Conservation (phyloP, 495 filamentous ascomycete species). For the Geopyxis carbonaria region DNA sequence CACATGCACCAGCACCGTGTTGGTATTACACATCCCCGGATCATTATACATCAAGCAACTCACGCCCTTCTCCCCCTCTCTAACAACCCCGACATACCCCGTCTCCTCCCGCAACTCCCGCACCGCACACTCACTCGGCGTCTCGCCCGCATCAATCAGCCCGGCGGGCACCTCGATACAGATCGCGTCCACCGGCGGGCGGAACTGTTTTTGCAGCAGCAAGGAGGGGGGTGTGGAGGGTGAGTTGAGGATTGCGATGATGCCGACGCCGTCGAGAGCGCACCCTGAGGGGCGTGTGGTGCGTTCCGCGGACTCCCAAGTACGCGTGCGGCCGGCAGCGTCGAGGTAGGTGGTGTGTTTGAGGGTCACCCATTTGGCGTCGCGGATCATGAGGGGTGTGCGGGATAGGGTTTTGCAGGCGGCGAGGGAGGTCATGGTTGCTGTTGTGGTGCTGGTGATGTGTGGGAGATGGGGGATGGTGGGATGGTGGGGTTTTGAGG, state of each 20-base stretch:
- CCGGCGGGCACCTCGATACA: constrained; percentile 61
- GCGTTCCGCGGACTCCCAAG: constrained; percentile 70
- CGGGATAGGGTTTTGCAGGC: constrained; percentile 16
- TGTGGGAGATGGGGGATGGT: neutral
- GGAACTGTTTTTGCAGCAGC: constrained; percentile 73
- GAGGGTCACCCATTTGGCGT: constrained; percentile 61
- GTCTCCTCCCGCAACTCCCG: constrained; percentile 92
- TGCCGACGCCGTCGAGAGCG: constrained; percentile 76
- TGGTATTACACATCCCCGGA: constrained; percentile 68
- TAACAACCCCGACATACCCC: constrained; percentile 56
- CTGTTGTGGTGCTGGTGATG: neutral
- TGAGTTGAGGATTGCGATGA: constrained; percentile 70
- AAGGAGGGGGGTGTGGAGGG: constrained; percentile 36
- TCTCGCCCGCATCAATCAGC: constrained; percentile 67
- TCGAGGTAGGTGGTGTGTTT: constrained; percentile 49
- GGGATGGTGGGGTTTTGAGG: neutral
- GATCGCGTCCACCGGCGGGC: constrained; percentile 63
- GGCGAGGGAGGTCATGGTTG: constrained; percentile 8
- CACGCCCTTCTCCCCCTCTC: constrained; percentile 24
- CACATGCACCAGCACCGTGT: constrained; percentile 67
- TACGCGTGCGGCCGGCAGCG: constrained; percentile 47
- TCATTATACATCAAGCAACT: constrained; percentile 73
- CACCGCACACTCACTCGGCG: constrained; percentile 58
- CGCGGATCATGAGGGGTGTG: constrained; percentile 24
- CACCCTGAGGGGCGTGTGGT: constrained; percentile 50